phyloP scores from a whole-genome alignment of 768 basidiomycete genomes.

The Tylopilus vinaceipallidus region DNA sequence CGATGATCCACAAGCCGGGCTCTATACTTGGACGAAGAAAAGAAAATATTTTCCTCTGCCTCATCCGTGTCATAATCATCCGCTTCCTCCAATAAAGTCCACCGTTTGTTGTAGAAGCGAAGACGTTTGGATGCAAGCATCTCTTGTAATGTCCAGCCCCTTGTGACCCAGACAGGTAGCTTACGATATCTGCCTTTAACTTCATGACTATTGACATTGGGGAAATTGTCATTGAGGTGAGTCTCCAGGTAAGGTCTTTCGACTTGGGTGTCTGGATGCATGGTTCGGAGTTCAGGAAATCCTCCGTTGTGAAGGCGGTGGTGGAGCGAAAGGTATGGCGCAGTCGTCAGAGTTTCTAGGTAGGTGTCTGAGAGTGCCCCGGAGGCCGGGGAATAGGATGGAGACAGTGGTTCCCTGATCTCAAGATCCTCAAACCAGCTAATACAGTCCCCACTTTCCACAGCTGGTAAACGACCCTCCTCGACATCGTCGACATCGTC shows the following conservation, averaged over 20 bases:
- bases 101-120: conserved; percentile 27
- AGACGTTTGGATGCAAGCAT: conserved; percentile 25
- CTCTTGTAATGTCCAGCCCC: conserved; percentile 31
- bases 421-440: conserved; percentile 19
- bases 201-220: neutral
- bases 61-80: conserved; percentile 15
- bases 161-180: conserved; percentile 17
- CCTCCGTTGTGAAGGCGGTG: neutral
- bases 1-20: conserved; percentile 24
- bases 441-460: neutral
- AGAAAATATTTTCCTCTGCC: conserved; percentile 1
- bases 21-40: conserved; percentile 20
- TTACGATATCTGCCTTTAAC: conserved; percentile 4
- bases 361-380: conserved; percentile 3
- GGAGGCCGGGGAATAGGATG: neutral
- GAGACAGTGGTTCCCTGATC: conserved; percentile 13
- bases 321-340: conserved; percentile 7
- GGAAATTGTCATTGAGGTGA: conserved; percentile 13
- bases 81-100: conserved; percentile 25
- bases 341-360: neutral
- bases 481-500: conserved; percentile 25
- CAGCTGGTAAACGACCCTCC: conserved; percentile 11
- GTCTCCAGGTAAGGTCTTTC: conserved; percentile 9
- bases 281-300: conserved; percentile 3
- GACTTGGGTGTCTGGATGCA: conserved; percentile 22